These are phyloP conservation scores for Quercus cerris DNA, from an alignment of 306 rosid genomes.

Conservation along the genomic window DNA sequence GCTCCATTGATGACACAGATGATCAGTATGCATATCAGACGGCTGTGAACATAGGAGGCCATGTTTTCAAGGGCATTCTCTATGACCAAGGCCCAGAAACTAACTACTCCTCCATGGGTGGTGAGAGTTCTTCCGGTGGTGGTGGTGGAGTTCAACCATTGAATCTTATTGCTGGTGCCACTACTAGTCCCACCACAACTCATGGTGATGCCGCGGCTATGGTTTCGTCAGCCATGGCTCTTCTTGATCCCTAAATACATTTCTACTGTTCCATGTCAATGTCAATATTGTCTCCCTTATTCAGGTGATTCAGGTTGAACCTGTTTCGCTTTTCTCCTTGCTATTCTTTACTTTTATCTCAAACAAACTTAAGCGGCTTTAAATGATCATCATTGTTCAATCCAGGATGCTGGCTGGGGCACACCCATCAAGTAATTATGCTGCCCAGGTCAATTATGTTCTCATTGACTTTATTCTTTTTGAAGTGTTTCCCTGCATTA, in stretches of 20 bases:
- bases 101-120: slow-evolving; percentile 29
- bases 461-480: too few relatives aligned
- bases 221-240: slow-evolving; percentile 21
- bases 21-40: slow-evolving; percentile 90
- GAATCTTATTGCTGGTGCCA: slow-evolving; percentile 43
- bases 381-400: too few relatives aligned
- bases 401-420: too few relatives aligned
- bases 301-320: too few relatives aligned
- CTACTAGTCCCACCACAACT: slow-evolving; percentile 3
- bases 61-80: slow-evolving; percentile 78
- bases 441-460: too few relatives aligned
- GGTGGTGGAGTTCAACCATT: slow-evolving; percentile 49
- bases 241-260: slow-evolving; percentile 28
- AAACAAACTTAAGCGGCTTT: too few relatives aligned
- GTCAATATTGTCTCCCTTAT: too few relatives aligned
- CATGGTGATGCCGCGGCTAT: slow-evolving; percentile 22
- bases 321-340: too few relatives aligned
- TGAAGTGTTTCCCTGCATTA: too few relatives aligned
- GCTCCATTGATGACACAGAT: slow-evolving; percentile 62
- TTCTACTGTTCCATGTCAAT: too few relatives aligned
- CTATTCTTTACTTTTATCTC: too few relatives aligned
- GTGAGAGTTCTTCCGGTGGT: slow-evolving; percentile 50
- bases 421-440: too few relatives aligned
- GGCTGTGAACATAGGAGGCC: slow-evolving; percentile 93
- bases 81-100: slow-evolving; percentile 75